Percentiles rank a stretch among this genome's conserved stretches.
Evolutionary conservation across 192 early-diverging fungal species (phyloP).

Genomic region (Podila horticola): DNA sequence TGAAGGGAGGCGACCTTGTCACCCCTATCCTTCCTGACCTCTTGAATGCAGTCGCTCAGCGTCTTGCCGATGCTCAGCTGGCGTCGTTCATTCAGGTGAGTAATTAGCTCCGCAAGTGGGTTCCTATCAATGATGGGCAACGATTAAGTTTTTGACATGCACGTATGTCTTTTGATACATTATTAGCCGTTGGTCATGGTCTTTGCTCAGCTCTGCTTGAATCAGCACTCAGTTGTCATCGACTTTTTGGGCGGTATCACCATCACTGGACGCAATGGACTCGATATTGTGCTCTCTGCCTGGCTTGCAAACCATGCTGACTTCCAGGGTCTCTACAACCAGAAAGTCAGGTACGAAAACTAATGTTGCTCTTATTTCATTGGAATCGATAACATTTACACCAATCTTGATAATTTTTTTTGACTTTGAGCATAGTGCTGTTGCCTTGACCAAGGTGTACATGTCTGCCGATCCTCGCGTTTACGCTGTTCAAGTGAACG

Average conservation of each 20-base stretch:
- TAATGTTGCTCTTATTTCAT: not conserved
- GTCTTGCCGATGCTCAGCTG: constrained; percentile 77
- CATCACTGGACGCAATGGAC: constrained; percentile 72
- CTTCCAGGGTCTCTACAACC: constrained; percentile 84
- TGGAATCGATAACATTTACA: too few species aligned
- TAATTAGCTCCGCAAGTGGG: too few species aligned
- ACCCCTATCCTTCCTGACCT: constrained; percentile 79
- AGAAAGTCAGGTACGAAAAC: constrained; percentile 77
- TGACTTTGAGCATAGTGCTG: constrained; percentile 58
- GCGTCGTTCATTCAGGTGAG: constrained; percentile 83
- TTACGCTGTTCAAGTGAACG: constrained; percentile 74
- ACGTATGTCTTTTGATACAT: not conserved
- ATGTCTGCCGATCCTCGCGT: constrained; percentile 73
- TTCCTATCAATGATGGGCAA: not conserved
- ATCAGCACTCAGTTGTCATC: constrained; percentile 75
- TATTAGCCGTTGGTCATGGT: constrained; percentile 81
- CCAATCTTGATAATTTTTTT: too few species aligned
- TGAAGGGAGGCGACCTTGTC: constrained; percentile 77
- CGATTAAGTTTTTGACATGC: not conserved
- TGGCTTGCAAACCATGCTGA: constrained; percentile 90
- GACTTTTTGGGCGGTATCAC: constrained; percentile 72
- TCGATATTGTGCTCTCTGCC: constrained; percentile 76
- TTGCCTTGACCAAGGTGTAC: constrained; percentile 82
- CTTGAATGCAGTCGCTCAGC: constrained; percentile 76
- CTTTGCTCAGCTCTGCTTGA: constrained; percentile 85